Evolutionary conservation across 2,329 filamentous ascomycete genomes (phyloP), one percentile per base, ranked within the genome.

Genomic region (Sporothrix pseudoabietina): DNA sequence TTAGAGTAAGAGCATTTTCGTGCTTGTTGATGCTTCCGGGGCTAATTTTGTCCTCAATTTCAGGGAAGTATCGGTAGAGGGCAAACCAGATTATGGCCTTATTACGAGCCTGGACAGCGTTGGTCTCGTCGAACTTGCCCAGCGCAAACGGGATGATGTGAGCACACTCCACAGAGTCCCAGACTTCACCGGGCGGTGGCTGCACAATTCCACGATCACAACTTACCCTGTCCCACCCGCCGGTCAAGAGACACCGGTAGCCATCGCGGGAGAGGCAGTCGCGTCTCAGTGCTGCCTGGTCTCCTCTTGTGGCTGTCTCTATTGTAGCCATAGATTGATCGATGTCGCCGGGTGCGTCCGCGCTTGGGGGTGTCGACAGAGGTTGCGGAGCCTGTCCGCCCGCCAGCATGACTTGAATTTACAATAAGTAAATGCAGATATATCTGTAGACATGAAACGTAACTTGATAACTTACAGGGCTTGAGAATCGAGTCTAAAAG

Each of bases 51-150:
- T 14, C 63, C 1, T 47, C 7, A 1, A 73, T 9, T 5, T 32
- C 70, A 2, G 72, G 75, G 44, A 75, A 76, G n/a, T 76, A 76
- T 0, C 72, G 70, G 49, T 75, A 57, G 5, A 76, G 19, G 16
- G 61, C 61, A 26, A 47, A 74, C 73, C 71, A 74, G 3, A 66
- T 71, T 19, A 66, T 69, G 7, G 68, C 61, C 22, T 74, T 71
- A 54, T 74, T 74, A 2, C 66, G 14, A 0, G 71, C 61, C 7
- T 74, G 71, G 6, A 22, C 35, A 0, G 71, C 66, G 39, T 73
- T 70, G 30, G 41, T n/a, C 19, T 73, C 73, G 49, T 74, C 52
- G n/a, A 73, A 72, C 6, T 57, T 39, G 1, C 71, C 65, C 16
- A 74, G 41, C 4, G 52, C 73, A 35, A 73, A 74, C 1, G 73